Evolutionary conservation across 2,329 filamentous ascomycete genomes (phyloP), one percentile per base, ranked within the genome.

Genomic region (Penicillium sp.): DNA sequence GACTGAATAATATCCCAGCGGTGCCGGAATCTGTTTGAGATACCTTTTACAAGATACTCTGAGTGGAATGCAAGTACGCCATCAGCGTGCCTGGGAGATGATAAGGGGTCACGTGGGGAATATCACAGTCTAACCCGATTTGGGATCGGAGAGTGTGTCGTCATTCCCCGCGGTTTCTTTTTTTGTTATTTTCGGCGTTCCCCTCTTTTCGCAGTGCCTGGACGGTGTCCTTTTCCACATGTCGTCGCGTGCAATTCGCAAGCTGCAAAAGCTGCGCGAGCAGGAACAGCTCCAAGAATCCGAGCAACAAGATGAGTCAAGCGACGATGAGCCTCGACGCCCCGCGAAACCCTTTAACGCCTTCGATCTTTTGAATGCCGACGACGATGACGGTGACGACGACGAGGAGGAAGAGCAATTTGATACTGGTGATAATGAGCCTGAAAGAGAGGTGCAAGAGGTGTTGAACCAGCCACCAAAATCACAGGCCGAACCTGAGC

Each of bases 191-290:
- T 34, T n/a, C 37, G 16, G 33, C 28, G 28, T 11, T 34, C 36
- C 2, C 11, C 19, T 3, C 11, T 6, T 29, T 52, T 26, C 13
- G 26, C 24, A 34, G 47, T 16, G 26, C 36, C 26, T n/a, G 34
- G 26, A 44, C 23, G 19, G 49, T 18, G 26, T 10, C 31, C 7
- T 40, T 40, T 42, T 51, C 63, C 64, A 52, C 37, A 88, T 89
- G 86, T 88, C 86, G 39, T 84, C 85, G 16, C 81, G 86, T 60
- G 85, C 86, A n/a, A 72, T 89, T 50, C 80, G 86, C 23, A 85
- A 85, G 67, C 79, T 85, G 51, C 85, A 87, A 67, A 81, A 81
- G 59, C 83, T 86, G 75, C 80, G 80, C 54, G 84, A 86, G 66
- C 80, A 83, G 68, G 79, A 81, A 65, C 77, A 80, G 60, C 77